Conservation (phyloP, 1,284 basidiomycete genomes). For the Ustilago esculenta region DNA sequence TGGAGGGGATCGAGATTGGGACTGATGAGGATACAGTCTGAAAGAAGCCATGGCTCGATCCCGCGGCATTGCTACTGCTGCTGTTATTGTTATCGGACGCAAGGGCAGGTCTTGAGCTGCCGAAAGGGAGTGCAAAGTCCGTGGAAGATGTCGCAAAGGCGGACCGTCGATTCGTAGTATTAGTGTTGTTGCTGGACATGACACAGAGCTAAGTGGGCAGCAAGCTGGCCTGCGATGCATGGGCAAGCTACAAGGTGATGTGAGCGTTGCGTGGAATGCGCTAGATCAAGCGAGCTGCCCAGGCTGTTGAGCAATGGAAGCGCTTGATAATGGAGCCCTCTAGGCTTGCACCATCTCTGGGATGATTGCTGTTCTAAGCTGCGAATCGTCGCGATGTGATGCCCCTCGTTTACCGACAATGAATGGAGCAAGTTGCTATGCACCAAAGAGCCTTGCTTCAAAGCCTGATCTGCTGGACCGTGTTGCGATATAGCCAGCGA, state of each 20-base stretch:
- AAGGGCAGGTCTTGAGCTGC: constrained; percentile 1
- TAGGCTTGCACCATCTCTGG: neutral
- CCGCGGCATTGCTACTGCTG: too few relatives aligned
- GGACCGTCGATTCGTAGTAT: constrained; percentile 4
- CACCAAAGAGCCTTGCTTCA: too few relatives aligned
- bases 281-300: too few relatives aligned
- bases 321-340: too few relatives aligned
- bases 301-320: neutral
- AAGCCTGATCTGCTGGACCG: too few relatives aligned
- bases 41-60: constrained; percentile 16
- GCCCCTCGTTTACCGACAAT: too few relatives aligned
- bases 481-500: too few relatives aligned
- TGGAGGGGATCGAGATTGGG: constrained; percentile 32
- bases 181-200: constrained; percentile 13
- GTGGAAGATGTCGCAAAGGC: constrained; percentile 37
- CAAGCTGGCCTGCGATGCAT: neutral
- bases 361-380: too few relatives aligned
- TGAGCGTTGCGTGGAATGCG: too few relatives aligned
- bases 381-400: too few relatives aligned
- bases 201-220: neutral
- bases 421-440: too few relatives aligned
- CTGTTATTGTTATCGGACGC: neutral
- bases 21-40: constrained; percentile 13
- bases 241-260: neutral
- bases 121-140: constrained; percentile 45